Evolutionary conservation across 2,329 filamentous ascomycete genomes (phyloP).

Genomic region (Talaromyces sp.): DNA sequence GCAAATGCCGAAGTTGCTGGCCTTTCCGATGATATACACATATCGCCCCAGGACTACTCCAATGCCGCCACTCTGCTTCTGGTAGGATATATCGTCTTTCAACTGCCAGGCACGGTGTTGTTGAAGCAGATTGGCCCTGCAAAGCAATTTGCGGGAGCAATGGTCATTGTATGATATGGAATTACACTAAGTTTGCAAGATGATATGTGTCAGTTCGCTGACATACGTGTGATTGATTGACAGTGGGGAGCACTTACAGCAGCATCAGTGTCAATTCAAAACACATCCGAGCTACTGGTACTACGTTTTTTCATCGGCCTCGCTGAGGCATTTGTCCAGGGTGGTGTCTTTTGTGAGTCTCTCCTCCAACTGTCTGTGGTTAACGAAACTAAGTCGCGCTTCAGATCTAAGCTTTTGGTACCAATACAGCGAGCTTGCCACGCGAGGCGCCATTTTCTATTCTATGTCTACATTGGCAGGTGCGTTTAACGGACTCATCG

Average conservation of each 20-base stretch:
- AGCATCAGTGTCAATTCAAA: not conserved
- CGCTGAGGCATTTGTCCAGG: not conserved
- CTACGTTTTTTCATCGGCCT: not conserved
- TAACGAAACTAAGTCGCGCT: not conserved
- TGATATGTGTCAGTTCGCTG: not conserved
- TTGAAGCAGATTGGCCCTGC: no score
- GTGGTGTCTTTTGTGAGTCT: not conserved
- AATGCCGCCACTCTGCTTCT: no score
- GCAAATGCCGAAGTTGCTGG: no score
- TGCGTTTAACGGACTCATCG: constrained; percentile 24
- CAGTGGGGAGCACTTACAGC: not conserved
- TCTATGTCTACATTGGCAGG: constrained; percentile 24
- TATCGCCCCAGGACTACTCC: no score
- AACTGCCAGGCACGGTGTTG: no score
- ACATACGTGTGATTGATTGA: not conserved
- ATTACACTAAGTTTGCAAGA: not conserved
- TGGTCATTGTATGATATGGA: not conserved
- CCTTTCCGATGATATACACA: no score
- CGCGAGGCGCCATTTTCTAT: constrained; percentile 24
- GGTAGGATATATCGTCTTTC: no score
- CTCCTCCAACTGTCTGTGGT: no score
- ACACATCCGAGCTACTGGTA: not conserved
- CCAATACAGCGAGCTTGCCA: constrained; percentile 20
- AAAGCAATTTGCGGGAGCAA: not conserved
- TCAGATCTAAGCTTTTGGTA: constrained; percentile 9